phyloP scores from a whole-genome alignment of 371 early-diverging fungal genomes.

The Nematocida minor region DNA sequence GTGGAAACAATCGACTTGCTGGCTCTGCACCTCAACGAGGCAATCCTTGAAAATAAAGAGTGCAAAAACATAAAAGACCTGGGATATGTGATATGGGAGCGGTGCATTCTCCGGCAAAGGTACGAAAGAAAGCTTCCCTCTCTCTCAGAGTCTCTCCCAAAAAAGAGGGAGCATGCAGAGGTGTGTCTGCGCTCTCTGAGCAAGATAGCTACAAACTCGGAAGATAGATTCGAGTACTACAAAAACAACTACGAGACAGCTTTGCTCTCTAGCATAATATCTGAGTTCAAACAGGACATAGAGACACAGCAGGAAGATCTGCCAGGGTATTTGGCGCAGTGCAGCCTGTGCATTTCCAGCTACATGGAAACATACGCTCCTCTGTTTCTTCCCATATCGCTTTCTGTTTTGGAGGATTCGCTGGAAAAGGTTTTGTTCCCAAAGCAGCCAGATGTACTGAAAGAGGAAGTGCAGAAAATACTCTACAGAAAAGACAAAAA shows the following conservation, averaged over 20 bases:
- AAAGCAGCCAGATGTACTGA: not conserved
- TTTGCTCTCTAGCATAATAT: not conserved
- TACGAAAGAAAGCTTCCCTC: slow-evolving; percentile 21
- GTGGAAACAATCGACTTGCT: slow-evolving; percentile 35
- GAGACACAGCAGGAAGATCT: not conserved
- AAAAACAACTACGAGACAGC: slow-evolving; percentile 49
- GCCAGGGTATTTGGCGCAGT: not conserved
- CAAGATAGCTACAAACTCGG: slow-evolving; percentile 21
- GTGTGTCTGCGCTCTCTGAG: slow-evolving; percentile 26
- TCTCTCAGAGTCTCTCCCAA: slow-evolving; percentile 29
- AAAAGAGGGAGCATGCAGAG: slow-evolving; percentile 1
- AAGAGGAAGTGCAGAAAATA: not conserved
- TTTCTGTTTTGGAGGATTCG: not conserved
- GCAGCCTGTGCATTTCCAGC: not conserved
- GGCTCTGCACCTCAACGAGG: slow-evolving; percentile 33
- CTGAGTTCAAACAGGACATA: slow-evolving; percentile 5
- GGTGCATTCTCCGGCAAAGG: slow-evolving; percentile 31
- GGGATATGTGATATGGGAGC: slow-evolving; percentile 45
- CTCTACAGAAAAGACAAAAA: not conserved
- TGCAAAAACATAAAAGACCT: slow-evolving; percentile 25
- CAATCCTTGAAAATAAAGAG: slow-evolving; percentile 32
- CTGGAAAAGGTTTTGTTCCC: slow-evolving; percentile 41
- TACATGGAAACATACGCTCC: not conserved
- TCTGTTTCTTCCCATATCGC: slow-evolving; percentile 27
- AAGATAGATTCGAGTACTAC: slow-evolving; percentile 43